phyloP scores from a whole-genome alignment of 768 basidiomycete genomes.

The Boletus reticuloceps region DNA sequence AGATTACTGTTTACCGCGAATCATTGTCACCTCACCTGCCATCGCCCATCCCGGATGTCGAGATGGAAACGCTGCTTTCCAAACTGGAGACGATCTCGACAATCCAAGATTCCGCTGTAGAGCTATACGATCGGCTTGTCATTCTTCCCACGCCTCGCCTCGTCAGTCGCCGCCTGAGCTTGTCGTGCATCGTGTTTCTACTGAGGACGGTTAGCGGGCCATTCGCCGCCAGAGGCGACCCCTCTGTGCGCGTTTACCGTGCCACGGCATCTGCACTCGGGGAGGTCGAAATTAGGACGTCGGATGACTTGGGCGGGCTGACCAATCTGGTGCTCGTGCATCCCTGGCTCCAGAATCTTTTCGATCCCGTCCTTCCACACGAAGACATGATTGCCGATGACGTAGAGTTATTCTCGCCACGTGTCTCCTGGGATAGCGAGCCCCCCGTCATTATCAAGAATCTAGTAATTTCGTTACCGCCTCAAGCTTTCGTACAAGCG shows the following conservation, averaged over 20 bases:
- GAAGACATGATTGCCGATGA: slow-evolving; percentile 19
- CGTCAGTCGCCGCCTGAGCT: slow-evolving; percentile 13
- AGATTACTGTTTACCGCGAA: slow-evolving; percentile 16
- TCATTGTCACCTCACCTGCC: slow-evolving; percentile 4
- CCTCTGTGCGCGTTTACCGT: slow-evolving; percentile 6
- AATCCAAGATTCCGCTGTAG: slow-evolving; percentile 3
- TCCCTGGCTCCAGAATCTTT: slow-evolving; percentile 15
- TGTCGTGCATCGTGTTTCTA: slow-evolving; percentile 14
- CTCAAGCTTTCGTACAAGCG: background rate
- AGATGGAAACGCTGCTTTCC: slow-evolving; percentile 7
- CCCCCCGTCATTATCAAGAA: background rate
- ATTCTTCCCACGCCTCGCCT: slow-evolving; percentile 11
- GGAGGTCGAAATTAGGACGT: slow-evolving; percentile 8
- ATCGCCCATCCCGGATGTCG: background rate
- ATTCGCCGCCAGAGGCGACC: background rate
- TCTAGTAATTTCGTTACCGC: background rate
- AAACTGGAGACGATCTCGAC: background rate
- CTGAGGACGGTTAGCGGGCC: slow-evolving; percentile 10
- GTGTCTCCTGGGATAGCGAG: background rate
- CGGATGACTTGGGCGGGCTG: slow-evolving; percentile 2
- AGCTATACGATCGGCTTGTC: slow-evolving; percentile 12
- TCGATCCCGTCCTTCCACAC: slow-evolving; percentile 16
- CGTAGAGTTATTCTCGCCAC: background rate
- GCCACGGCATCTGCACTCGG: slow-evolving; percentile 11
- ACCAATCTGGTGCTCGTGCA: slow-evolving; percentile 19